Conservation (phyloP, 2,329 filamentous ascomycete genomes). For the Scytalidium lignicola region DNA sequence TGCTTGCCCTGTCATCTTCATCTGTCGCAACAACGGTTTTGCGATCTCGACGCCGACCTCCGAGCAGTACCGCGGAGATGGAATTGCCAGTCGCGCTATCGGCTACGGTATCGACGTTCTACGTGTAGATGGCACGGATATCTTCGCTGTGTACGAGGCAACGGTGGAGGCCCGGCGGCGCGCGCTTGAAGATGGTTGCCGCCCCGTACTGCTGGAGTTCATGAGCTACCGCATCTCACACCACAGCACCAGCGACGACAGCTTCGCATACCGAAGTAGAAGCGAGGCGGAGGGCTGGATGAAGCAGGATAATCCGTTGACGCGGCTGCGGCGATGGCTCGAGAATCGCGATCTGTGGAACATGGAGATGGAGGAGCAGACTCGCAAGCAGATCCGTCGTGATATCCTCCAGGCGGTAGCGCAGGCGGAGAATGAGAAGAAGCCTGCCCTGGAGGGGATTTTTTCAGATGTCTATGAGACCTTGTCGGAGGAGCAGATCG, state of each 20-base stretch:
- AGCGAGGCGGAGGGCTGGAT: slow-evolving; percentile 93
- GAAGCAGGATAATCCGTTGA: slow-evolving; percentile 76
- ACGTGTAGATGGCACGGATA: slow-evolving; percentile 81
- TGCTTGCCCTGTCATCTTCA: slow-evolving; percentile 74
- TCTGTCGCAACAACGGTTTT: slow-evolving; percentile 85
- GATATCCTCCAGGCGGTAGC: slow-evolving; percentile 77
- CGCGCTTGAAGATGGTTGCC: slow-evolving; percentile 53
- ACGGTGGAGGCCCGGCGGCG: slow-evolving; percentile 69
- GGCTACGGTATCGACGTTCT: slow-evolving; percentile 87
- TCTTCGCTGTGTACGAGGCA: slow-evolving; percentile 77
- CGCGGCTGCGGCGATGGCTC: slow-evolving; percentile 79
- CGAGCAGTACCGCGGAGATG: slow-evolving; percentile 85
- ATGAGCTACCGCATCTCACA: slow-evolving; percentile 94
- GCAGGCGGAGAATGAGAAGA: slow-evolving; percentile 72
- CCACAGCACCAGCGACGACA: slow-evolving; percentile 91
- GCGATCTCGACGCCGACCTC: slow-evolving; percentile 81
- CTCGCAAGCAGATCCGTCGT: slow-evolving; percentile 59
- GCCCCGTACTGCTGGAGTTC: slow-evolving; percentile 74
- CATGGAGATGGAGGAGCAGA: slow-evolving; percentile 69
- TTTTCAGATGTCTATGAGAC: slow-evolving; percentile 85
- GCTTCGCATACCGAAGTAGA: slow-evolving; percentile 83
- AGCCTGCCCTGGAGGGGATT: slow-evolving; percentile 60
- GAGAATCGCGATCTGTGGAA: slow-evolving; percentile 77
- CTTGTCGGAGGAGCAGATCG: slow-evolving; percentile 67
- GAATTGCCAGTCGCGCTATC: slow-evolving; percentile 75